These are phyloP conservation scores for Venturia oleaginea DNA, from an alignment of 2,329 filamentous ascomycete species.

Conservation along the genomic window DNA sequence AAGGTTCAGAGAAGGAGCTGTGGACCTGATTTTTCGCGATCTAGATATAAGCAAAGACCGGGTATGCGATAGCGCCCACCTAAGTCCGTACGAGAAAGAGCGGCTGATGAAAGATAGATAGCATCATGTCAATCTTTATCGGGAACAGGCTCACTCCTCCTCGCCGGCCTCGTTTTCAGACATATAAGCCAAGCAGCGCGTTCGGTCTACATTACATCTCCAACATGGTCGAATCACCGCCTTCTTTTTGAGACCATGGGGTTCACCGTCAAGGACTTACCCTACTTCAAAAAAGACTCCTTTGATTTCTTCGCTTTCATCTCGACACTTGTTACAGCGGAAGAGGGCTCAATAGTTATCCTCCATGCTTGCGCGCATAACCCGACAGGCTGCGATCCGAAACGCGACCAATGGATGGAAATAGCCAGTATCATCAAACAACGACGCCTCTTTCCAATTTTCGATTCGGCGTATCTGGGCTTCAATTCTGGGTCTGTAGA, in stretches of 20 bases:
- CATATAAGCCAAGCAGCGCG: background rate
- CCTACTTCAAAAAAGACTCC: constrained; percentile 24
- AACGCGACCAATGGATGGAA: constrained; percentile 26
- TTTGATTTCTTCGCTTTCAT: constrained; percentile 27
- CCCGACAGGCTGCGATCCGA: constrained; percentile 30
- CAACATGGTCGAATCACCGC: constrained; percentile 27
- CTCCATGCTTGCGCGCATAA: constrained; percentile 32
- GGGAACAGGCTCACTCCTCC: background rate
- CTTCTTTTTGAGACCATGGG: constrained; percentile 24
- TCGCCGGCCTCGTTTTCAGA: background rate
- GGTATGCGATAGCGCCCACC: background rate
- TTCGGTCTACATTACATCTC: constrained; percentile 16
- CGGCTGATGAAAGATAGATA: background rate
- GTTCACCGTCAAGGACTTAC: constrained; percentile 18
- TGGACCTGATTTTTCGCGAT: background rate
- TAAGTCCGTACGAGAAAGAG: background rate
- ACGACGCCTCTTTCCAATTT: constrained; percentile 26
- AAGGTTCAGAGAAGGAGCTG: background rate
- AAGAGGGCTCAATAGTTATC: constrained; percentile 26
- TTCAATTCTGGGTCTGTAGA: constrained; percentile 29
- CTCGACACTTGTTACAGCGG: constrained; percentile 20
- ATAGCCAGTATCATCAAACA: constrained; percentile 25
- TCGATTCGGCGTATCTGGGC: constrained; percentile 33
- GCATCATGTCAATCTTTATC: background rate
- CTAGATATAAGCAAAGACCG: background rate